These are phyloP conservation scores for Mrakiaceae sp. DNA, from an alignment of 1,284 basidiomycete species.

Conservation along the genomic window DNA sequence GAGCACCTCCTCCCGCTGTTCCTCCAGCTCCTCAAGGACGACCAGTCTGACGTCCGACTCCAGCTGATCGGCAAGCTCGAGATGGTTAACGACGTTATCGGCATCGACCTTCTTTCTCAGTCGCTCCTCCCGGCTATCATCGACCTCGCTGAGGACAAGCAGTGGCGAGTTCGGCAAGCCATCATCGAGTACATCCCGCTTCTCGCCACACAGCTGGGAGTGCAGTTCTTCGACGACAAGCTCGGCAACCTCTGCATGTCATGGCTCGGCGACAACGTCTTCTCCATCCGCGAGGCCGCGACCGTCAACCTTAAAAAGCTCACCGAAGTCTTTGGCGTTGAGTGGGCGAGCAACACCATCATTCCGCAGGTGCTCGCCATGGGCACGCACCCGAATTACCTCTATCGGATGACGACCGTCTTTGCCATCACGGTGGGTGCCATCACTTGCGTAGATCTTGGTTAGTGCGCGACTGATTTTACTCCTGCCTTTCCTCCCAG, in stretches of 20 bases:
- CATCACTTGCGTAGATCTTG: conserved; percentile 3
- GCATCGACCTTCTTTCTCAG: conserved; percentile 89
- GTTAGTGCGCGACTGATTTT: no score
- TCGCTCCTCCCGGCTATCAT: conserved; percentile 96
- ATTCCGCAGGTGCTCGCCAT: conserved; percentile 97
- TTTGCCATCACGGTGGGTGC: conserved; percentile 85
- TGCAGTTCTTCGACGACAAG: conserved; percentile 96
- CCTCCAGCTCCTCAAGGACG: conserved; percentile 92
- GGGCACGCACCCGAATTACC: conserved; percentile 94
- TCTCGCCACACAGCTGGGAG: conserved; percentile 91
- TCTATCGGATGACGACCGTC: conserved; percentile 98
- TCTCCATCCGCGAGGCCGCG: conserved; percentile 93
- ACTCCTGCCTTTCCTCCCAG: conserved; percentile 36
- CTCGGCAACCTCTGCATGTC: conserved; percentile 96
- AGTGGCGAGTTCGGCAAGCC: conserved; percentile 98
- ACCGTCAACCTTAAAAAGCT: conserved; percentile 95
- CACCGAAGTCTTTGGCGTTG: conserved; percentile 96
- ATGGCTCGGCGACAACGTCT: conserved; percentile 98
- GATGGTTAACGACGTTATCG: conserved; percentile 91
- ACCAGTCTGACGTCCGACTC: conserved; percentile 94
- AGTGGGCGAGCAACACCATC: conserved; percentile 90
- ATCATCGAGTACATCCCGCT: conserved; percentile 99
- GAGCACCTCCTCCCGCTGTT: conserved; percentile 96
- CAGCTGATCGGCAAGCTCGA: conserved; percentile 99
- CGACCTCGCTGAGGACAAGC: conserved; percentile 97